Evolutionary conservation across 75 land plant genomes (phyloP).

Genomic region (Pinus taeda): DNA sequence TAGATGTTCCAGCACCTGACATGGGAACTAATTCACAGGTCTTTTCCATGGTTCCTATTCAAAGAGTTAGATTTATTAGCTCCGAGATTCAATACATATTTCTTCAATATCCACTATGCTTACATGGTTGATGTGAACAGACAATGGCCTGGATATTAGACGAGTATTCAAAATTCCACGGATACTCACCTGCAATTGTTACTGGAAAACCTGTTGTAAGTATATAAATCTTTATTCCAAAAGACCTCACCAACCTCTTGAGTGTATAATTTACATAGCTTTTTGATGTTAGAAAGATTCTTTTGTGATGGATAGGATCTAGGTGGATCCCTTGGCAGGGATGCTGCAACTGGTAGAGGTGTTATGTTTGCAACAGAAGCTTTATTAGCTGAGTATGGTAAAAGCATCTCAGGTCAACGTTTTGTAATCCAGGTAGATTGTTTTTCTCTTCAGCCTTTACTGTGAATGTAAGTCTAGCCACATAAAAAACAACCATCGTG

Average conservation of each 20-base stretch:
- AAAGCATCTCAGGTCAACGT: constrained; percentile 54
- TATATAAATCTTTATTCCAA: constrained; percentile 8
- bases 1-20: constrained; percentile 86
- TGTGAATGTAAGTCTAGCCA: too few species aligned
- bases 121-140: constrained; percentile 25
- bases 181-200: constrained; percentile 82
- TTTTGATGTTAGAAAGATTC: background rate
- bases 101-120: background rate
- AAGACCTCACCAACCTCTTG: background rate
- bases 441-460: background rate
- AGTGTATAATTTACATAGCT: background rate
- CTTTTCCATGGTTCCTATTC: background rate
- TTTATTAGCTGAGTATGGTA: constrained; percentile 78
- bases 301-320: constrained; percentile 56
- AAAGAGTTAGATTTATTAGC: background rate
- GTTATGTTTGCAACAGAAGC: constrained; percentile 91
- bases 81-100: background rate
- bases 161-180: constrained; percentile 91
- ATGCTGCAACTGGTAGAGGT: constrained; percentile 97
- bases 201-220: constrained; percentile 91
- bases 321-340: constrained; percentile 96
- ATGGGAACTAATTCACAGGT: constrained; percentile 93
- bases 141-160: constrained; percentile 97
- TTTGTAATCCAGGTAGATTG: constrained; percentile 82
- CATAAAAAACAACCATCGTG: background rate